Evolutionary conservation across 2,329 filamentous ascomycete genomes (phyloP).

Genomic region (Epichloe uncinata): DNA sequence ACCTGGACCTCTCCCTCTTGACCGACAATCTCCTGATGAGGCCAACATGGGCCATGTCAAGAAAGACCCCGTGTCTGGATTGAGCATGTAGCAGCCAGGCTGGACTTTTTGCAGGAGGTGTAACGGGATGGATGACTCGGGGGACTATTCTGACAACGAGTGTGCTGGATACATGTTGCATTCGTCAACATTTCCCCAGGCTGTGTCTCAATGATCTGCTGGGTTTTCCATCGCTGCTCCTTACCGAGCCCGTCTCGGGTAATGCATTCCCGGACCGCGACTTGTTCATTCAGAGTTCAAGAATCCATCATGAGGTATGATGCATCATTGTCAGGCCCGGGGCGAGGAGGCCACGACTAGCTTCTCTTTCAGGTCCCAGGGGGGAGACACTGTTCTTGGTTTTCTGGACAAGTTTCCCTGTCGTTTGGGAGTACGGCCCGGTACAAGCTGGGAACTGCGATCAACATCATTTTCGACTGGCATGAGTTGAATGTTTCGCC

Average conservation of each 20-base stretch:
- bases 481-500: no score
- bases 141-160: not conserved
- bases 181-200: not conserved
- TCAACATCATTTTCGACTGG: no score
- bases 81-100: not conserved
- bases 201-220: not conserved
- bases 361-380: no score
- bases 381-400: no score
- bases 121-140: not conserved
- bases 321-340: no score
- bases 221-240: not conserved
- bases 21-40: not conserved
- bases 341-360: no score
- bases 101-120: not conserved
- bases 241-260: not conserved
- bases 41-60: not conserved
- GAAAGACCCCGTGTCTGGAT: not conserved
- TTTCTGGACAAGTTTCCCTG: no score
- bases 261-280: not conserved
- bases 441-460: no score
- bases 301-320: no score
- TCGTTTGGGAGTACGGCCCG: no score
- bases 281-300: no score
- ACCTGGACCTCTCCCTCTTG: not conserved
- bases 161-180: not conserved